phyloP scores from a whole-genome alignment of 495 filamentous ascomycete species.

The Evernia prunastri region DNA sequence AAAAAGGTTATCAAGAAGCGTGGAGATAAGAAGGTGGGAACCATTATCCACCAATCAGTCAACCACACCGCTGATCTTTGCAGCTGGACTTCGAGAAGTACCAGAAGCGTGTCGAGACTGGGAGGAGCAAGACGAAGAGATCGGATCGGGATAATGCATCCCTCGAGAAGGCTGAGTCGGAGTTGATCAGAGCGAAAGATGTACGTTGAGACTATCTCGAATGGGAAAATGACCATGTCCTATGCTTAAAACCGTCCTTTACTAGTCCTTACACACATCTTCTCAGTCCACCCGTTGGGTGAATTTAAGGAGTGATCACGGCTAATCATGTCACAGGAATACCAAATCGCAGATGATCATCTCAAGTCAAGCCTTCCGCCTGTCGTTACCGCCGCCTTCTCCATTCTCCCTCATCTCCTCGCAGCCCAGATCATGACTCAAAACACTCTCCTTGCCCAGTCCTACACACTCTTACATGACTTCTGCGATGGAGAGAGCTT shows the following conservation, averaged over 20 bases:
- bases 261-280: background rate
- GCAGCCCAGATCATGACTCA: conserved; percentile 71
- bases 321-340: conserved; percentile 53
- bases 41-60: background rate
- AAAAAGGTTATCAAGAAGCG: conserved; percentile 90
- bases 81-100: conserved; percentile 78
- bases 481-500: conserved; percentile 69
- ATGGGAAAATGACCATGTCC: background rate
- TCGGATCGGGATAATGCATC: conserved; percentile 71
- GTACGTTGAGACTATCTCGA: conserved; percentile 37
- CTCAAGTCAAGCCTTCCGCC: conserved; percentile 69
- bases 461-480: conserved; percentile 75
- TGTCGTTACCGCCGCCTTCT: conserved; percentile 66
- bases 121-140: conserved; percentile 62
- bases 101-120: conserved; percentile 64
- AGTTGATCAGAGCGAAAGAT: conserved; percentile 60
- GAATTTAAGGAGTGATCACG: background rate
- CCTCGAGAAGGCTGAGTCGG: conserved; percentile 71
- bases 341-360: conserved; percentile 74
- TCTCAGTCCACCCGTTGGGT: too few relatives aligned
- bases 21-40: conserved; percentile 70
- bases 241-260: background rate
- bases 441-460: conserved; percentile 72
- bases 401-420: conserved; percentile 72
- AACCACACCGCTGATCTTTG: conserved; percentile 24